Evolutionary conservation across 345 rosid species (phyloP).

Genomic region (Camelina neglecta): DNA sequence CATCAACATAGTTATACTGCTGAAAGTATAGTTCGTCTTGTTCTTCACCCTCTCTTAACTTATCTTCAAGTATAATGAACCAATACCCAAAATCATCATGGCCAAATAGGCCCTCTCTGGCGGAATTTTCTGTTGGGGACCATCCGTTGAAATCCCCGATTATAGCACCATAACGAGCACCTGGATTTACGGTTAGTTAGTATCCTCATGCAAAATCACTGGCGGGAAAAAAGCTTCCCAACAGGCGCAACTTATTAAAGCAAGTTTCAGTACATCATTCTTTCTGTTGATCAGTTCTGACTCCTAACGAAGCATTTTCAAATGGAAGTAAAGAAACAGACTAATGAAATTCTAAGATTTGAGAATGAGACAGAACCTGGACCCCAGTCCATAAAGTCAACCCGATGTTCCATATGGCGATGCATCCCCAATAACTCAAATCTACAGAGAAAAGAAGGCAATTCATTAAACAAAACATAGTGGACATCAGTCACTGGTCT

Average conservation of each 20-base stretch:
- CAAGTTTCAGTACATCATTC: conserved; percentile 12
- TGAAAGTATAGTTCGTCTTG: conserved; percentile 95
- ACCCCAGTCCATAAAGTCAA: conserved; percentile 96
- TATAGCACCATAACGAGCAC: conserved; percentile 93
- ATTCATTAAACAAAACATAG: conserved; percentile 6
- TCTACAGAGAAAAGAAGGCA: conserved; percentile 43
- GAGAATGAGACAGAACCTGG: conserved; percentile 67
- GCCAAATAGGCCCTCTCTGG: conserved; percentile 86
- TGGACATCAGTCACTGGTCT: conserved; percentile 12
- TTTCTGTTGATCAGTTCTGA: not conserved
- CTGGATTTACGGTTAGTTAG: conserved; percentile 46
- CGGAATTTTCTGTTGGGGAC: conserved; percentile 85
- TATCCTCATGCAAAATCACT: conserved; percentile 4
- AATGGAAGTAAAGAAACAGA: conserved; percentile 24
- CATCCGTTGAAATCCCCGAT: conserved; percentile 91
- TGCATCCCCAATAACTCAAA: conserved; percentile 85
- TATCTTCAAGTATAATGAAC: conserved; percentile 92
- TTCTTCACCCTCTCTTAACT: conserved; percentile 78
- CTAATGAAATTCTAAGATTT: conserved; percentile 9
- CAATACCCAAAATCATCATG: conserved; percentile 96
- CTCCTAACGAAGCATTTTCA: not conserved
- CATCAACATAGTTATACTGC: conserved; percentile 85
- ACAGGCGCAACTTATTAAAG: not conserved
- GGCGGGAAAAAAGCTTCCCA: not conserved
- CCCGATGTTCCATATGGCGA: conserved; percentile 87